These are phyloP conservation scores for Pisolithus albus DNA, from an alignment of 768 basidiomycete genomes.

Conservation along the genomic window DNA sequence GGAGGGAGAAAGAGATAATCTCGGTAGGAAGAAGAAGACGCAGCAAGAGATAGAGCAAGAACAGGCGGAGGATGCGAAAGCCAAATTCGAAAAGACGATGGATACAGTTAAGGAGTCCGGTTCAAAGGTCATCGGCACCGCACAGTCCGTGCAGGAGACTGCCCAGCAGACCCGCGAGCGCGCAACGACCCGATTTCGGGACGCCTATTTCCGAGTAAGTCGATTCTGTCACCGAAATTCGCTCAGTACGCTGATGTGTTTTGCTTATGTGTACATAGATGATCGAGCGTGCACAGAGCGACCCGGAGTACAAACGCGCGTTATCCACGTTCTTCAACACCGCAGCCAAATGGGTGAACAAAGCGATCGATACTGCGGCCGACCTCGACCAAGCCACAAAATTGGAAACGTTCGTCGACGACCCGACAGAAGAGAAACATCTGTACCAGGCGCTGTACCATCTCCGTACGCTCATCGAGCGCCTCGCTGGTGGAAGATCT, in stretches of 20 bases:
- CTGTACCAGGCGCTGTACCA: conserved; percentile 43
- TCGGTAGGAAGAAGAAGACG: conserved; percentile 48
- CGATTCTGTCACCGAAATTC: background rate
- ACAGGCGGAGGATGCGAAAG: conserved; percentile 44
- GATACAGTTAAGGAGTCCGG: conserved; percentile 56
- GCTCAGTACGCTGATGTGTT: background rate
- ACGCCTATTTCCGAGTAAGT: conserved; percentile 48
- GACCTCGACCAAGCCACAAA: conserved; percentile 38
- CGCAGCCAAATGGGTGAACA: conserved; percentile 50
- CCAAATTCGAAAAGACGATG: conserved; percentile 60
- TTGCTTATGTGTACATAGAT: conserved; percentile 33
- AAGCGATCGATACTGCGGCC: conserved; percentile 43
- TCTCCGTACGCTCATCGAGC: conserved; percentile 40
- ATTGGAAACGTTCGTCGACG: conserved; percentile 50
- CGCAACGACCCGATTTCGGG: conserved; percentile 37
- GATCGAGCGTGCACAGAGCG: conserved; percentile 56
- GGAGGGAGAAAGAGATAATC: conserved; percentile 49
- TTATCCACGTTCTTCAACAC: conserved; percentile 52
- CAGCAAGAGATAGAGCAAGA: conserved; percentile 36
- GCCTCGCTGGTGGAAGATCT: conserved; percentile 42
- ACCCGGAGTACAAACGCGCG: conserved; percentile 51
- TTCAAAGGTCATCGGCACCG: conserved; percentile 47
- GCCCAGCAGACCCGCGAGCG: conserved; percentile 40
- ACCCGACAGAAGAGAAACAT: conserved; percentile 59
- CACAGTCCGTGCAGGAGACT: conserved; percentile 37